Percentiles rank a stretch among this genome's conserved stretches.
Evolutionary conservation across 306 rosid genomes (phyloP).

Genomic region (Begonia peltatifolia): DNA sequence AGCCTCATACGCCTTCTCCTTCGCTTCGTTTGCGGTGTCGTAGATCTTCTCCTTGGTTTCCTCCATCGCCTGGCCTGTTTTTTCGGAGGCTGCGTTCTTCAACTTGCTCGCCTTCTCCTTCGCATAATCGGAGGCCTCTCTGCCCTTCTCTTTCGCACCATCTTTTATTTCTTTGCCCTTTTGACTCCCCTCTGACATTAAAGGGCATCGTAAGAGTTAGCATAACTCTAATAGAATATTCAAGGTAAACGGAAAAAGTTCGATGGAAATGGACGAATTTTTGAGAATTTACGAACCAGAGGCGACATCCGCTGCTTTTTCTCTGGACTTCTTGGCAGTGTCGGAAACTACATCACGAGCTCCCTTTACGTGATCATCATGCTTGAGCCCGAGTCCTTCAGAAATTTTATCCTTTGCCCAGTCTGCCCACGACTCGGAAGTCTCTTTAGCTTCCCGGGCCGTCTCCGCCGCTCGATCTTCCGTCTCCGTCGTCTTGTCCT

Average conservation of each 20-base stretch:
- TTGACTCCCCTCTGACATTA: constrained; percentile 19
- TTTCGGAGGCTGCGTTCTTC: constrained; percentile 22
- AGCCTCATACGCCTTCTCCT: constrained; percentile 3
- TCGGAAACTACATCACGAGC: constrained; percentile 17
- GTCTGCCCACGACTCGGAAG: constrained; percentile 59
- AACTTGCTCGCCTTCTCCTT: constrained; percentile 18
- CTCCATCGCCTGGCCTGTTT: constrained; percentile 11
- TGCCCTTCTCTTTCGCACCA: background rate
- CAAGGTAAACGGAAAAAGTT: background rate
- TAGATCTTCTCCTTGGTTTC: constrained; percentile 18
- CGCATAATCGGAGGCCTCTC: constrained; percentile 37
- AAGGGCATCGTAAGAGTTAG: background rate
- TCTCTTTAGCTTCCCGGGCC: constrained; percentile 23
- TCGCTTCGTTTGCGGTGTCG: background rate
- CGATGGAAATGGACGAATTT: background rate
- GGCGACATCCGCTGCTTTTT: constrained; percentile 19
- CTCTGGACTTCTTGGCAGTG: constrained; percentile 23
- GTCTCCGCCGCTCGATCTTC: constrained; percentile 21
- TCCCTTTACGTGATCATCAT: constrained; percentile 11
- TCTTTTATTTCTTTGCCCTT: background rate
- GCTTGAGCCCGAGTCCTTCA: constrained; percentile 55
- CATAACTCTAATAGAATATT: no score
- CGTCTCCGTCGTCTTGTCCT: constrained; percentile 11
- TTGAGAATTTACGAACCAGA: constrained; percentile 30
- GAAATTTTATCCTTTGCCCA: constrained; percentile 74